phyloP scores from a whole-genome alignment of 805 yeast genomes.

The Phaffomyces antillensis region DNA sequence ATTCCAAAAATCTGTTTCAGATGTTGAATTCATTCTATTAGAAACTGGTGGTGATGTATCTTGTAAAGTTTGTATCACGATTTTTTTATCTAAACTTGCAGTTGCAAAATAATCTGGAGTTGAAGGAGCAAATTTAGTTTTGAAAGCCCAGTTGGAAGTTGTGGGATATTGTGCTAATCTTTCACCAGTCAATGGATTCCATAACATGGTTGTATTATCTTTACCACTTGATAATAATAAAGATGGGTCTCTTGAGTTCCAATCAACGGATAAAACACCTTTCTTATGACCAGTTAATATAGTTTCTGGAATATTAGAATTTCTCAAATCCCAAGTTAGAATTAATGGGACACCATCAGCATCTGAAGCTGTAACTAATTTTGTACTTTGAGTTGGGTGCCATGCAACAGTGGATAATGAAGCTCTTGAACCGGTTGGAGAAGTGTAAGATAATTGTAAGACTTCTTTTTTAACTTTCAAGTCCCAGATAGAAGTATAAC shows the following conservation, averaged over 20 bases:
- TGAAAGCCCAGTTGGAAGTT: constrained; percentile 89
- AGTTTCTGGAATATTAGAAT: constrained; percentile 83
- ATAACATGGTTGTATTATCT: constrained; percentile 78
- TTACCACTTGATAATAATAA: constrained; percentile 86
- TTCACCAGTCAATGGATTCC: constrained; percentile 80
- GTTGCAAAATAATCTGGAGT: constrained; percentile 87
- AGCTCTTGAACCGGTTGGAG: constrained; percentile 45
- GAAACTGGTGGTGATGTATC: constrained; percentile 62
- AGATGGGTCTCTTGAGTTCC: constrained; percentile 81
- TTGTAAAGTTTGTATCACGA: constrained; percentile 79
- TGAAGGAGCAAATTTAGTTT: constrained; percentile 78
- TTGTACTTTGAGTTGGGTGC: constrained; percentile 90
- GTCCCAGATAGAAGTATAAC: constrained; percentile 92
- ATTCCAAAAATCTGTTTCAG: constrained; percentile 84
- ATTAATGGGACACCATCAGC: constrained; percentile 75
- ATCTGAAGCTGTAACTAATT: constrained; percentile 80
- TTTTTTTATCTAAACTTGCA: constrained; percentile 81
- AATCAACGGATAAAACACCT: constrained; percentile 86
- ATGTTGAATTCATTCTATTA: constrained; percentile 33
- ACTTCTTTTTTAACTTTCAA: constrained; percentile 82
- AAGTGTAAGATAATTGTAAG: constrained; percentile 69
- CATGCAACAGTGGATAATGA: constrained; percentile 80
- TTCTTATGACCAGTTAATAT: constrained; percentile 73
- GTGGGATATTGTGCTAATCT: constrained; percentile 84
- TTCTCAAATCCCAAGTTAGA: constrained; percentile 89